Conservation (phyloP, 2,329 filamentous ascomycete species). For the Alternaria ventricosa region DNA sequence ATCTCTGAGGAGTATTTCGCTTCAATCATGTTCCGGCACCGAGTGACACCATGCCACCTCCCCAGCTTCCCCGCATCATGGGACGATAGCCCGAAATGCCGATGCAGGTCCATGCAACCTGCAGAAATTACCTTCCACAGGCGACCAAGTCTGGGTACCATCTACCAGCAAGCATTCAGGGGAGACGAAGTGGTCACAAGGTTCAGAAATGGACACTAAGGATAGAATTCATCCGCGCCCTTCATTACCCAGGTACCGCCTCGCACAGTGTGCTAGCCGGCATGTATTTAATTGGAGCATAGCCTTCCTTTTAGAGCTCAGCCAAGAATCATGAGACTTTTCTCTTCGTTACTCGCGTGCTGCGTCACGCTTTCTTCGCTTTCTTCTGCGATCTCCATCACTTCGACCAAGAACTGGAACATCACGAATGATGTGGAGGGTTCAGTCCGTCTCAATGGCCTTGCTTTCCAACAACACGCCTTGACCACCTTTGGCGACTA, state of each 20-base stretch:
- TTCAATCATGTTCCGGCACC: background rate
- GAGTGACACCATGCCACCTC: background rate
- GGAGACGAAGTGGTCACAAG: background rate
- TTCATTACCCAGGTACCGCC: background rate
- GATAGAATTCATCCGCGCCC: background rate
- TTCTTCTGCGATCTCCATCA: conserved; percentile 31
- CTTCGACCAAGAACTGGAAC: conserved; percentile 36
- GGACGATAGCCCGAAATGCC: conserved; percentile 23
- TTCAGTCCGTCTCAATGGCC: conserved; percentile 53
- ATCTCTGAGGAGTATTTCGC: background rate
- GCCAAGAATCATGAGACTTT: conserved; percentile 23
- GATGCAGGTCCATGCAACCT: conserved; percentile 12
- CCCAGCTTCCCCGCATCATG: conserved; percentile 19
- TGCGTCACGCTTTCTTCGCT: conserved; percentile 20
- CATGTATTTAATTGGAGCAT: conserved; percentile 1
- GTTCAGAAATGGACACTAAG: background rate
- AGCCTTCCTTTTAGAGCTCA: background rate
- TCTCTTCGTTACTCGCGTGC: conserved; percentile 13
- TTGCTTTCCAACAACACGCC: conserved; percentile 59
- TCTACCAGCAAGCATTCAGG: background rate
- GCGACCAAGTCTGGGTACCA: background rate
- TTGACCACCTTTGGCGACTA: conserved; percentile 57
- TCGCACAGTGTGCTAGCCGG: background rate
- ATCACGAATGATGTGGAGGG: conserved; percentile 44
- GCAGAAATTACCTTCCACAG: background rate